A percentile compares a stretch with the other conserved stretches of the same genome.
Evolutionary conservation across 140 eudicot species (phyloP).

Genomic region (Erigeron philadelphicus): DNA sequence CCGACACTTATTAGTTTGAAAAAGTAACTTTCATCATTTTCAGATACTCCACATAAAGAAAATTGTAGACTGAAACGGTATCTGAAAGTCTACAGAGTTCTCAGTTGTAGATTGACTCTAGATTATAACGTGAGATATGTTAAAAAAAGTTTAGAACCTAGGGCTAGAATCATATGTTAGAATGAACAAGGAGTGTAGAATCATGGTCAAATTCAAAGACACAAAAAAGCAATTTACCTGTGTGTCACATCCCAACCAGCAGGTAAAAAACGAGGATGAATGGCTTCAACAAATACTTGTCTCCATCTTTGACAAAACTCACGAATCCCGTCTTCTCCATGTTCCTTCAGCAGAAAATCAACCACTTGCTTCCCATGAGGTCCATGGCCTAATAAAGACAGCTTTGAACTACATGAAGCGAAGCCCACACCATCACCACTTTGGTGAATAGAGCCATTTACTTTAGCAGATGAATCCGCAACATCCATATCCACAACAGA

Average conservation of each 20-base stretch:
- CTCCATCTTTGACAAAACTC: constrained; percentile 97
- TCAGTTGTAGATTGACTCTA: neutral
- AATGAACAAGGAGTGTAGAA: neutral
- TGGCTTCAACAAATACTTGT: constrained; percentile 84
- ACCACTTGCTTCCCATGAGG: constrained; percentile 97
- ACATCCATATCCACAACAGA: constrained; percentile 23
- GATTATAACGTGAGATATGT: neutral
- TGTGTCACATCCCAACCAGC: constrained; percentile 96
- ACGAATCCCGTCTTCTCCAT: constrained; percentile 82
- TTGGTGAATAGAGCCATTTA: constrained; percentile 6
- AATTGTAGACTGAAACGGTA: too few relatives aligned
- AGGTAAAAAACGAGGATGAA: constrained; percentile 83
- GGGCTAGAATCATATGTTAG: neutral
- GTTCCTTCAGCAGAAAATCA: constrained; percentile 49
- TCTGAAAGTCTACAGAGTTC: too few relatives aligned
- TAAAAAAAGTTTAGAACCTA: neutral
- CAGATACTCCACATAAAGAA: too few relatives aligned
- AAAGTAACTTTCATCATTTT: too few relatives aligned
- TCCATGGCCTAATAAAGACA: constrained; percentile 86
- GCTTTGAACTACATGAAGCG: constrained; percentile 48
- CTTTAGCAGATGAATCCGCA: constrained; percentile 24
- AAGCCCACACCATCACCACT: constrained; percentile 22
- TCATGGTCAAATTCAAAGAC: constrained; percentile 6
- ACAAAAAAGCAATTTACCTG: constrained; percentile 44
- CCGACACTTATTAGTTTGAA: too few relatives aligned